A percentile compares a stretch with the other conserved stretches of the same genome.
Evolutionary conservation across 345 rosid species (phyloP).

Genomic region (Corymbia maculata): DNA sequence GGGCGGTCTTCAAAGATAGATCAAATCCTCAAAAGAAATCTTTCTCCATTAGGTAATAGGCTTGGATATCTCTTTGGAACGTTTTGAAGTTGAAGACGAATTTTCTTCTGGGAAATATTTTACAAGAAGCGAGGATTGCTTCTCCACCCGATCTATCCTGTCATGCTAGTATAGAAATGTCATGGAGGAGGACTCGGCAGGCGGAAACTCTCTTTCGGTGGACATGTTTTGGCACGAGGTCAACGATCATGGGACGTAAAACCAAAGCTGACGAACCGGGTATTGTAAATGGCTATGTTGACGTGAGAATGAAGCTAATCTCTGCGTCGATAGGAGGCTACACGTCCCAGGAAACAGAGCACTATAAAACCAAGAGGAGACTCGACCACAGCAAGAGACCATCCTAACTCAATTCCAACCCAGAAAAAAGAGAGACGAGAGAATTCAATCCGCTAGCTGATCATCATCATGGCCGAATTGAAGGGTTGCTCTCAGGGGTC

Average conservation of each 20-base stretch:
- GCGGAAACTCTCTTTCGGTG: not conserved
- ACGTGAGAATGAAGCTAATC: not conserved
- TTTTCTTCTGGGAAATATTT: not conserved
- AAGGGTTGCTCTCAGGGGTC: not conserved
- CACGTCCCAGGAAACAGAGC: not conserved
- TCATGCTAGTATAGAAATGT: not conserved
- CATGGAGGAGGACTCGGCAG: not conserved
- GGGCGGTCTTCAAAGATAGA: accelerated
- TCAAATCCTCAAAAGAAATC: not conserved
- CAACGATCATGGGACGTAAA: not conserved
- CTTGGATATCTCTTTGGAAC: not conserved
- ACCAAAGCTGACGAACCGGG: not conserved
- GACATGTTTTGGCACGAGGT: not conserved
- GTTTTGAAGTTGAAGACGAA: not conserved
- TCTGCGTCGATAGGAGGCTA: not conserved
- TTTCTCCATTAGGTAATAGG: not conserved
- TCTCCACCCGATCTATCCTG: accelerated
- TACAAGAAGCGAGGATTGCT: not conserved
- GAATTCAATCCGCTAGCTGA: not conserved
- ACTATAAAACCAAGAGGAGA: not conserved
- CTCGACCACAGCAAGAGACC: not conserved
- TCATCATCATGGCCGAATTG: not conserved
- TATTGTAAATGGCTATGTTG: accelerated
- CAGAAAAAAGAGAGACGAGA: not conserved
- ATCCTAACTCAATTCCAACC: not conserved